Evolutionary conservation across 2,329 filamentous ascomycete genomes (phyloP).

Genomic region (Diaporthe eres): DNA sequence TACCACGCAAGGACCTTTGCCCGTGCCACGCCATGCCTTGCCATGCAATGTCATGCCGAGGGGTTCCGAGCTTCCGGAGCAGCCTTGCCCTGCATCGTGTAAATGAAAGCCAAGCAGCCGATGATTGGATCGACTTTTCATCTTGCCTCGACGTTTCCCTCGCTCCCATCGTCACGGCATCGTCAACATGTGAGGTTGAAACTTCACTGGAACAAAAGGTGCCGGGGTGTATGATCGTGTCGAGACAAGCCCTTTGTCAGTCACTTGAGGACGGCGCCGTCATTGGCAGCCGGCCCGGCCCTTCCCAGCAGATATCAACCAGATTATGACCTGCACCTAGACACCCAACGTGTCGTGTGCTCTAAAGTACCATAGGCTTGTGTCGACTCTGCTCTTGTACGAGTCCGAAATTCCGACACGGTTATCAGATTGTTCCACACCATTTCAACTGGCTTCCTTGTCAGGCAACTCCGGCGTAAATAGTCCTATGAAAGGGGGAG

Average conservation of each 20-base stretch:
- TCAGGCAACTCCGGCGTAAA: not conserved
- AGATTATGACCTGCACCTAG: not conserved
- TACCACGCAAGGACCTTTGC: constrained; percentile 4
- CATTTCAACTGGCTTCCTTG: not conserved
- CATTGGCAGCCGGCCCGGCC: constrained; percentile 26
- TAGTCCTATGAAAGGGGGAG: not conserved
- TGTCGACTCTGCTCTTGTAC: not conserved
- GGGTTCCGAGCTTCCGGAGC: constrained; percentile 6
- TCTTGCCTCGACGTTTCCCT: not conserved
- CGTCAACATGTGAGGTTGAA: constrained; percentile 19
- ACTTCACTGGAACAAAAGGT: constrained; percentile 29
- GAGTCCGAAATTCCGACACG: not conserved
- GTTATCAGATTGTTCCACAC: not conserved
- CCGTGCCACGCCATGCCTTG: not conserved
- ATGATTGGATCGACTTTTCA: not conserved
- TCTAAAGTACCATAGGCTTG: not conserved
- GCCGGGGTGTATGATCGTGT: not conserved
- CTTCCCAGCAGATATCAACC: constrained; percentile 16
- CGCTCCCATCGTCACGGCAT: not conserved
- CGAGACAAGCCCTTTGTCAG: constrained; percentile 18
- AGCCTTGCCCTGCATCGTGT: not conserved
- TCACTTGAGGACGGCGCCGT: not conserved
- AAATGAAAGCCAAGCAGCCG: not conserved
- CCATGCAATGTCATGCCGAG: constrained; percentile 17
- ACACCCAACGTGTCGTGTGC: not conserved